Base-by-base conservation (phyloP, 495 filamentous ascomycete genomes). In the Penicillium silybi region DNA sequence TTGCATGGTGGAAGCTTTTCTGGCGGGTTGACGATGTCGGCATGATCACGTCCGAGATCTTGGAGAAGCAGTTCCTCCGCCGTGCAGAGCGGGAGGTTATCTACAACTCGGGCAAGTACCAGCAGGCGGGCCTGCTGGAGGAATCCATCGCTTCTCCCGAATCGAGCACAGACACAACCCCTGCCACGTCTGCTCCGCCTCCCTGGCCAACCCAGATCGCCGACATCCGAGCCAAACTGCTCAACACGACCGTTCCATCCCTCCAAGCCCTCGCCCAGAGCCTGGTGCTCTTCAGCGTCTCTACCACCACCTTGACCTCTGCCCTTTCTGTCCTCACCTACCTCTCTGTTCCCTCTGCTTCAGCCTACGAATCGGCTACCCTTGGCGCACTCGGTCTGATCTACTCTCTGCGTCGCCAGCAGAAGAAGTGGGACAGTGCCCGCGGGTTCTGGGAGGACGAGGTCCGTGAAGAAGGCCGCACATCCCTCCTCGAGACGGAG, bases 1-100 rank as follows among this genome's bases (percentile, higher is more conserved):
- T 96, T 1, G 78, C 80, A 9, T 98, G 92, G 93, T 97, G 89
- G 88, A 95, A 95, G 64, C 81, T 98, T 11, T 85, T 95, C 61
- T 97, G 90, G 90, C 85, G 87, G 11, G 89, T 89, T 41, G 93
- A 97, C 65, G 92, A 97, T 57, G 90, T 98, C 35, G 77, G 79
- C 25, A 85, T 89, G 78, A 82, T 93, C 41, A 80, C 86, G 1
- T 82, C 83, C 2, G 87, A 95, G 52, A 83, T 96, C 46, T 67
- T 97, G 3, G 77, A 81, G 32, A 78, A 75, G 42, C 75, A 77
- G n/a, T 96, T 91, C 68, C 79, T 98, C 3, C 75, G 78, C 2
- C 74, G 78, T 15, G 83, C 91, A 0, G 92, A 96, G 62, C 84
- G 82, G 50, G 80, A 79, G 46, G 72, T 88, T 38, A 83, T 95